phyloP scores from a whole-genome alignment of 2,329 filamentous ascomycete species.

The Nothophaeocryptopus gaeumannii region DNA sequence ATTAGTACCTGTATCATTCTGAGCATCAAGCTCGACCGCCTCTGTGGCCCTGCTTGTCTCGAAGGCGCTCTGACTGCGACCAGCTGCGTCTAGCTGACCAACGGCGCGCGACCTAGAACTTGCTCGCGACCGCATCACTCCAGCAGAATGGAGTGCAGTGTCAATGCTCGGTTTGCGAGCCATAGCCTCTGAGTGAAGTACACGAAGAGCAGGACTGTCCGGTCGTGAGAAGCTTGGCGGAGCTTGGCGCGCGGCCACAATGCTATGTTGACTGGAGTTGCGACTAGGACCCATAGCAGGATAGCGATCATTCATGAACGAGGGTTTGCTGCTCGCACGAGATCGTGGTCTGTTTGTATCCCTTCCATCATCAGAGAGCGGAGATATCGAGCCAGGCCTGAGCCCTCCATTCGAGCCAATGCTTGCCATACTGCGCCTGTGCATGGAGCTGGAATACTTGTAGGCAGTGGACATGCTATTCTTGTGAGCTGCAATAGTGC shows the following conservation, averaged over 20 bases:
- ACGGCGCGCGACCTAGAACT: constrained; percentile 7
- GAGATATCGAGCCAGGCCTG: constrained; percentile 17
- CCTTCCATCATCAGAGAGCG: constrained; percentile 14
- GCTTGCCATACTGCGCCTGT: constrained; percentile 3
- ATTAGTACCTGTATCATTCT: neutral
- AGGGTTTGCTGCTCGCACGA: constrained; percentile 15
- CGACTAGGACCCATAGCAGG: constrained; percentile 40
- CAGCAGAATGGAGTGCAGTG: neutral
- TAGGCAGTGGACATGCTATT: neutral
- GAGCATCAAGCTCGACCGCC: neutral
- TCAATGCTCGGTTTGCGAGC: constrained; percentile 6
- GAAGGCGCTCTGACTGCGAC: constrained; percentile 1
- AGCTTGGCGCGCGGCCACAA: neutral
- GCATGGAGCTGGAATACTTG: neutral
- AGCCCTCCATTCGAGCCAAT: constrained; percentile 1
- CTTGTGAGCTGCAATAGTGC: neutral
- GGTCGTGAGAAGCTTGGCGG: neutral
- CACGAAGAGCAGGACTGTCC: neutral
- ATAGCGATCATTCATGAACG: constrained; percentile 46
- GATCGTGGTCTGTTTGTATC: constrained; percentile 7
- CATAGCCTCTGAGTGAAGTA: constrained; percentile 1
- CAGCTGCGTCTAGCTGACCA: constrained; percentile 11
- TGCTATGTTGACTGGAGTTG: constrained; percentile 1
- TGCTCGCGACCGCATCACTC: neutral
- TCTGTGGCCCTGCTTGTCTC: neutral